Evolutionary conservation across 306 rosid species (phyloP).

Genomic region (Prunus dulcis): DNA sequence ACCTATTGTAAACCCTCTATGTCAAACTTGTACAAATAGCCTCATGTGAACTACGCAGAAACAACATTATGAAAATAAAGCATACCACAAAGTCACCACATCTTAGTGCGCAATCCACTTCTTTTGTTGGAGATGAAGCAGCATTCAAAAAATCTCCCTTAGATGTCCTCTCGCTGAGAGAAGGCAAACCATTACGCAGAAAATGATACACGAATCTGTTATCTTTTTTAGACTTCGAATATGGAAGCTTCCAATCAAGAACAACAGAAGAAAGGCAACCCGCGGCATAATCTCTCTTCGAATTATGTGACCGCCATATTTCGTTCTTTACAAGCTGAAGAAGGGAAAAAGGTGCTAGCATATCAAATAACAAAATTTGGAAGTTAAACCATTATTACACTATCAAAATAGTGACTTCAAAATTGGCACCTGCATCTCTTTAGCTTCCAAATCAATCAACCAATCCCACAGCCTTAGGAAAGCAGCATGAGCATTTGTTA

Average conservation of each 20-base stretch:
- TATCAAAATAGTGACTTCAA: constrained; percentile 14
- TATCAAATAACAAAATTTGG: constrained; percentile 12
- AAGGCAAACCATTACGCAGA: constrained; percentile 37
- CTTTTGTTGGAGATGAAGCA: constrained; percentile 34
- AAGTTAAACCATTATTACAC: constrained; percentile 10
- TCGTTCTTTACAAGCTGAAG: constrained; percentile 62
- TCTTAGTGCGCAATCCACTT: constrained; percentile 52
- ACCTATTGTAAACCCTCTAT: not conserved
- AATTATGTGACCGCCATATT: constrained; percentile 57
- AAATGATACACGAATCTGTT: constrained; percentile 63
- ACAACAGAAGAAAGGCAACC: constrained; percentile 65
- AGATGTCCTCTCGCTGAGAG: constrained; percentile 30
- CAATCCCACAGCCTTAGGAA: constrained; percentile 82
- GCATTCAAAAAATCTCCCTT: constrained; percentile 29
- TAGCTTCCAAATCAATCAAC: constrained; percentile 91
- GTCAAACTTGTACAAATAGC: not conserved
- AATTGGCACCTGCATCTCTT: constrained; percentile 63
- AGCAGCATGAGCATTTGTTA: constrained; percentile 53
- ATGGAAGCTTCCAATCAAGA: constrained; percentile 57
- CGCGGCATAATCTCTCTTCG: constrained; percentile 33
- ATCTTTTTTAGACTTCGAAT: constrained; percentile 42
- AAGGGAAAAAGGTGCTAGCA: not conserved
- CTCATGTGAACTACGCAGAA: not conserved
- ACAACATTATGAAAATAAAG: constrained; percentile 2
- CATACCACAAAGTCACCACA: constrained; percentile 89